Evolutionary conservation across 768 basidiomycete species (phyloP).

Genomic region (Exidia glandulosa): DNA sequence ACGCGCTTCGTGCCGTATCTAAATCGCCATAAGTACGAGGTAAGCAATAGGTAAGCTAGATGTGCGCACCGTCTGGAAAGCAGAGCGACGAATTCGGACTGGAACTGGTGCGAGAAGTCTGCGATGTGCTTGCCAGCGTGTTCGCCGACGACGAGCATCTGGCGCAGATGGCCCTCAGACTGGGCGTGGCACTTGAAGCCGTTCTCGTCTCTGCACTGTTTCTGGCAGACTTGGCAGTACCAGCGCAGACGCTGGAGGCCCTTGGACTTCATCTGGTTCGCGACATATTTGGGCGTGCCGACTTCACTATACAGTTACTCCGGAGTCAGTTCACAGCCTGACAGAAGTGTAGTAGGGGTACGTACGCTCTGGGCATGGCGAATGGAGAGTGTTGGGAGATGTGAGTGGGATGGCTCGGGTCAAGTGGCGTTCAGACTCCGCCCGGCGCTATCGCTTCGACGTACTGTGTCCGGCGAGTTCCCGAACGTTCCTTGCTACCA

Average conservation of each 20-base stretch:
- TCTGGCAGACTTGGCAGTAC: constrained; percentile 99
- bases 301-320: constrained; percentile 29
- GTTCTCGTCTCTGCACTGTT: constrained; percentile 97
- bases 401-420: not conserved
- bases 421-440: not conserved
- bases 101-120: constrained; percentile 81
- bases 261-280: constrained; percentile 97
- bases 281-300: constrained; percentile 80
- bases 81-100: constrained; percentile 83
- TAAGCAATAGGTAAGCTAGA: not conserved
- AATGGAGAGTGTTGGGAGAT: not conserved
- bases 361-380: not conserved
- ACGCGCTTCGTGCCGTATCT: constrained; percentile 94
- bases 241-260: constrained; percentile 90
- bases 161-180: constrained; percentile 83
- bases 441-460: not conserved
- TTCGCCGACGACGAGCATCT: constrained; percentile 97
- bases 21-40: constrained; percentile 2
- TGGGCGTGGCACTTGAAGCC: constrained; percentile 93
- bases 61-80: constrained; percentile 64
- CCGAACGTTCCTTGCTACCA: not conserved
- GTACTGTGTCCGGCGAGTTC: not conserved
- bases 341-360: not conserved
- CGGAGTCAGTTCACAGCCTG: not conserved
- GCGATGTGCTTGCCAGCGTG: constrained; percentile 85